Base-by-base conservation (phyloP, 345 rosid genomes). In the Eucalyptus caleyi region DNA sequence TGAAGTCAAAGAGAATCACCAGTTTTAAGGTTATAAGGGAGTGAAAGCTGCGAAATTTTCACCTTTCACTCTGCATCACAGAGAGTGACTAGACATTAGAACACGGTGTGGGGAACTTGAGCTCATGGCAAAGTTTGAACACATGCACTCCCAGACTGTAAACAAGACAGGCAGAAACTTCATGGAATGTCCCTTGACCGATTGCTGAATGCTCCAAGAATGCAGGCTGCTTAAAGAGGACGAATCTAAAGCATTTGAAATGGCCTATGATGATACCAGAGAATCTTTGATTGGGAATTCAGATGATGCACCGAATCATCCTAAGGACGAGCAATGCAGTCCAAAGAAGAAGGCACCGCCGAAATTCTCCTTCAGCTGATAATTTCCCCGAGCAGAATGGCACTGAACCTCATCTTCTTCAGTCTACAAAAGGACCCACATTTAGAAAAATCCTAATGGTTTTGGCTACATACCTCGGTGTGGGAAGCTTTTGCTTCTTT, bases 401-500 rank as follows among this genome's bases (percentile, higher is more conserved):
- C 50, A 62, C 45, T 30, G 89, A 40, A 37, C 69, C 77, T 88
- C 82, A 53, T 44, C 24, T 67, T 87, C 50, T 27, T 30, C 30
- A 42, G 77, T 69, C 42, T 65, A 81, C 80, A 50, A 30, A 65
- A 3, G 93, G 89, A 53, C 89, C 95, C 10, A 87, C 88, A 24
- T 88, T 92, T 88, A 90, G 86, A 86, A 89, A 88, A 69, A 93
- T 93, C 45, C 45, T 90, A 56, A 1, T 93, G 1, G 42, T 89
- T 49, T 87, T 94, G 53, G 86, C 53, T 8, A 54, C 89, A 40
- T 95, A 94, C 87, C 91, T 94, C 47, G 93, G 92, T 8, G 53
- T 32, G 11, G 96, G 96, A 50, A 93, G 95, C 26, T 59, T 94
- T 47, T 89, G 92, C 72, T 93, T 94, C 89, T 93, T 50, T 93